A percentile compares a stretch with the other conserved stretches of the same genome.
Conservation (phyloP, 2,329 filamentous ascomycete species). For the Aquanectria penicillioides region DNA sequence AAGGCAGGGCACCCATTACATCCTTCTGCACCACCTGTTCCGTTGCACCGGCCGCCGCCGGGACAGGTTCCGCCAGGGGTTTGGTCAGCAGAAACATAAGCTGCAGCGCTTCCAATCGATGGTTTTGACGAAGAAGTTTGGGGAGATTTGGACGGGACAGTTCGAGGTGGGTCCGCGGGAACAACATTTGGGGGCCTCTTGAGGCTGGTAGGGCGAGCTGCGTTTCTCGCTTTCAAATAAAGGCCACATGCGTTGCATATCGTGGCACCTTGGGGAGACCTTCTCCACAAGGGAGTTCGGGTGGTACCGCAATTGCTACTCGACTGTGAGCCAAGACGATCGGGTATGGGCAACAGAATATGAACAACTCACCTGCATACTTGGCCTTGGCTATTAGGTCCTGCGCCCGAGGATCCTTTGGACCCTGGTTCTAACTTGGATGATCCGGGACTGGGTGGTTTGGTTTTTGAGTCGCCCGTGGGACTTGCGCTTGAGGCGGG, state of each 20-base stretch:
- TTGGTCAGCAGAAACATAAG: constrained; percentile 81
- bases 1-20: constrained; percentile 97
- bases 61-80: constrained; percentile 92
- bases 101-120: constrained; percentile 62
- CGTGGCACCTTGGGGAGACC: constrained; percentile 90
- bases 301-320: constrained; percentile 93
- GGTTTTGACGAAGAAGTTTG: constrained; percentile 52
- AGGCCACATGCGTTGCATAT: constrained; percentile 98
- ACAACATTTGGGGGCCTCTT: constrained; percentile 76
- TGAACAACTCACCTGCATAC: constrained; percentile 72
- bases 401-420: constrained; percentile 33
- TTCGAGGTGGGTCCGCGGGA: constrained; percentile 53
- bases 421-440: constrained; percentile 26
- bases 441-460: constrained; percentile 44
- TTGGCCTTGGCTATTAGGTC: constrained; percentile 62
- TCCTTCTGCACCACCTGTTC: constrained; percentile 92
- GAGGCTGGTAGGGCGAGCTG: constrained; percentile 87
- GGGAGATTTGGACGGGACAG: constrained; percentile 50
- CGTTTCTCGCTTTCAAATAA: constrained; percentile 93
- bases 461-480: constrained; percentile 38
- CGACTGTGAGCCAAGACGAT: constrained; percentile 4
- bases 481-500: constrained; percentile 40
- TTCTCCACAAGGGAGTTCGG: constrained; percentile 91
- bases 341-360: background rate
- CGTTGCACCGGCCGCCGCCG: constrained; percentile 93